Conservation (phyloP, 805 yeast species). For the Tetrapisispora namnaoensis region DNA sequence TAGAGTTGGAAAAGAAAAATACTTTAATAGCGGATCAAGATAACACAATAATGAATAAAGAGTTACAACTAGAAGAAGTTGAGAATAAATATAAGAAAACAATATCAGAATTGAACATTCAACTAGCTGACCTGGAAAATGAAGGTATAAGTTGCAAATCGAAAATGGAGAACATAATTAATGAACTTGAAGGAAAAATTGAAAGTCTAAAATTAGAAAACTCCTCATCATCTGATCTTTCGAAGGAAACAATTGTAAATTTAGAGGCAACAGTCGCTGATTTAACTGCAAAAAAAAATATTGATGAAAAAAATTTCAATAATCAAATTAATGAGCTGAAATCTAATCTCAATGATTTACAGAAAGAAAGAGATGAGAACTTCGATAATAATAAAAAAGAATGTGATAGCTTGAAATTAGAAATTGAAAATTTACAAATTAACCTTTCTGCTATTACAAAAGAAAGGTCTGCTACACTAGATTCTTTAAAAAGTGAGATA, state of each 20-base stretch:
- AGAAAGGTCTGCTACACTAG: background rate
- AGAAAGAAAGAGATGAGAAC: background rate
- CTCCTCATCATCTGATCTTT: background rate
- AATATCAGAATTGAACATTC: background rate
- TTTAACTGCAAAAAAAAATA: background rate
- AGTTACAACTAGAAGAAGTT: background rate
- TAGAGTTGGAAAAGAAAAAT: background rate
- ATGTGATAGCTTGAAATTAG: background rate
- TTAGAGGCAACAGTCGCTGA: background rate
- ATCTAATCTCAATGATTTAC: background rate
- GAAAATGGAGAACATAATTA: background rate
- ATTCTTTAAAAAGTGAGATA: background rate
- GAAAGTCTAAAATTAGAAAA: background rate
- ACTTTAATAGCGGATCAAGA: background rate
- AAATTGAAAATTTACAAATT: background rate
- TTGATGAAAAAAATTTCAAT: background rate
- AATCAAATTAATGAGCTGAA: slow-evolving; percentile 4
- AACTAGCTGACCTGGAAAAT: background rate
- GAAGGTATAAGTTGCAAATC: background rate
- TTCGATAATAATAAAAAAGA: background rate
- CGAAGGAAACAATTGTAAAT: background rate
- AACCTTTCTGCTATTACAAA: background rate
- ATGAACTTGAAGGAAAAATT: background rate
- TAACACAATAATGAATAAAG: background rate
- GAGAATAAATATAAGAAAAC: background rate